Evolutionary conservation across 352 stramenopile species (phyloP), one percentile per base, ranked within the genome.

Genomic region (Pythium brachiatum): DNA sequence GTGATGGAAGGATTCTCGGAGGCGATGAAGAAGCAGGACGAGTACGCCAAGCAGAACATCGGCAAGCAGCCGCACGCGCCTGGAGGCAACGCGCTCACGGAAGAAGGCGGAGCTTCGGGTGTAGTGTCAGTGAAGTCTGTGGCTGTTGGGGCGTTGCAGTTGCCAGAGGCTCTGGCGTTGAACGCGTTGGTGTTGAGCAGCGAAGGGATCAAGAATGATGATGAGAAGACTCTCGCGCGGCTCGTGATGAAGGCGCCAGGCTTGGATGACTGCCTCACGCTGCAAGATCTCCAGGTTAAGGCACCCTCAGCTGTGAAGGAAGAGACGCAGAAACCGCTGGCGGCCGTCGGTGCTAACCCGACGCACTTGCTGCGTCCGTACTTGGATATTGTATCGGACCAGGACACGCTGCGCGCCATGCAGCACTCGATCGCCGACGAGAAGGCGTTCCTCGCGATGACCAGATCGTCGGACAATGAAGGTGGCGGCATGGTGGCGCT

Each of bases 31-130:
- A 88, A 88, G 44, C 81, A 92, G 69, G 77, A 91, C 72, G 81
- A 92, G 60, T 92, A 95, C 58, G 83, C 80, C 23, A 74, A 84
- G 50, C 83, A 86, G 27, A 90, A 83, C 64, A 89, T 89, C 65
- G 88, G 76, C 48, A 93, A 93, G 64, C 83, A 82, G 48, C 83
- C 82, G 11, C 91, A 90, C 52, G 72, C 71, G 1, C 83, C 82
- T 11, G 84, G 83, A 27, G 83, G 83, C 20, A 62, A 90, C 34
- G 86, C 80, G 21, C 66, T 94, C 39, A 75, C 75, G 9, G 72
- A 69, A 41, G 12, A 78, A 2, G 41, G 32, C 0, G 6, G 34
- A 11, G 51, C 43, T 7, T 29, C 21, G 6, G 36, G 3, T 53
- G 9, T 54, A 7, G 32, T 52, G 21, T 20, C 26, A 16, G 39